Evolutionary conservation across 805 yeast species (phyloP).

Genomic region (Scheffersomyces coipomensis): DNA sequence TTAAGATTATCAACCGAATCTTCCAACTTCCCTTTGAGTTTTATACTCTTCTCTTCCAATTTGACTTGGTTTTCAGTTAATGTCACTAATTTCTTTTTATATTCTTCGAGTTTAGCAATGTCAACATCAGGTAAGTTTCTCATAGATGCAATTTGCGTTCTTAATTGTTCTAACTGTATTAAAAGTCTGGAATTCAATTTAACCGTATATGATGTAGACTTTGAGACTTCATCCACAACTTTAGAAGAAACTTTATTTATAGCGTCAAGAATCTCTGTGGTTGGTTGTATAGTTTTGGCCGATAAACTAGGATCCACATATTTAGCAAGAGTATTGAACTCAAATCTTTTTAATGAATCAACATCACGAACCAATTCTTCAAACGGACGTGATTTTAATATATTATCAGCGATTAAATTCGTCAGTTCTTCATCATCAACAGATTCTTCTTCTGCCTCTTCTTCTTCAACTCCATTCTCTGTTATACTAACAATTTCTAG

Average conservation of each 20-base stretch:
- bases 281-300: conserved; percentile 1
- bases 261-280: conserved; percentile 5
- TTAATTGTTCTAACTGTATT: conserved; percentile 22
- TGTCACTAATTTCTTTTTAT: conserved; percentile 9
- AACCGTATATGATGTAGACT: conserved; percentile 13
- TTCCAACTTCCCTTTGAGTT: conserved; percentile 20
- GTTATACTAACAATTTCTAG: conserved; percentile 13
- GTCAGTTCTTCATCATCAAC: background rate
- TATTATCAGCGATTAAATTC: background rate
- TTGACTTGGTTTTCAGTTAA: conserved; percentile 18
- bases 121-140: conserved; percentile 3
- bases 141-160: conserved; percentile 13
- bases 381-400: conserved; percentile 3
- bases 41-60: conserved; percentile 16
- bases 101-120: background rate
- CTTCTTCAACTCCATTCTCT: background rate
- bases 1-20: conserved; percentile 21
- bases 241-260: conserved; percentile 18
- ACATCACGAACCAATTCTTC: conserved; percentile 19
- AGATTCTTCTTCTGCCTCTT: background rate
- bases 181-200: conserved; percentile 17
- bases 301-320: conserved; percentile 1
- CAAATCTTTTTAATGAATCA: conserved; percentile 1
- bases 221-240: conserved; percentile 12
- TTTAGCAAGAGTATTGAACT: background rate